Evolutionary conservation across 371 early-diverging fungal genomes (phyloP), one percentile per base, ranked within the genome.

Genomic region (Cokeromyces recurvatus): DNA sequence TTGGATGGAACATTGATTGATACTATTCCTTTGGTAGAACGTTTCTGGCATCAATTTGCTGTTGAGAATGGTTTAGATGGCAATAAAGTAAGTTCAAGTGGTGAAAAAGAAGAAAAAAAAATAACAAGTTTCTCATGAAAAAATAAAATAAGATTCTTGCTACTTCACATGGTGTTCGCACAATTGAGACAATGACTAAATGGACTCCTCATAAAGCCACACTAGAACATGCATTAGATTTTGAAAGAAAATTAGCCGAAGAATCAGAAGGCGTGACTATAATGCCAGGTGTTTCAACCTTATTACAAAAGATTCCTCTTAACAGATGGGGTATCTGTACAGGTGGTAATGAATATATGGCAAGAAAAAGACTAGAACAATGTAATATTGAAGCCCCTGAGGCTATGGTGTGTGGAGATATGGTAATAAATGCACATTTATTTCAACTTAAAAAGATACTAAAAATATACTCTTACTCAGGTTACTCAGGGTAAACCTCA

Each of bases 401-500:
- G 5, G 62, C 41, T 2, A 32, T 72, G 36, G 38, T 59, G 5
- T 68, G 69, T 17, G 73, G 65, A 12, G 72, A 71, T 34, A 61
- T 37, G 53, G 70, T 69, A 54, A 53, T n/a, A n/a, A n/a, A n/a
- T n/a, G n/a, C n/a, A n/a, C n/a, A n/a, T 27, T n/a, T 22, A 16
- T 1, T n/a, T 43, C 21, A 19, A 36, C 14, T 23, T 2, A 5
- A n/a, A 15, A 5, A 15, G 20, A 14, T 29, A 17, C 12, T 25
- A 29, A 29, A 35, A 45, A 11, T 27, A 27, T 5, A 34, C n/a
- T 15, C 5, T 15, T 14, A n/a, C 6, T 27, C 23, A 79, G 51
- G 62, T 81, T 2, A 45, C 46, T 6, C 50, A 51, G 2, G 83
- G 85, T 0, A 84, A 86, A 35, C 86, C 85, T 11, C 46, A 76